phyloP scores from a whole-genome alignment of 345 rosid species.

The Eutrema heterophyllum region DNA sequence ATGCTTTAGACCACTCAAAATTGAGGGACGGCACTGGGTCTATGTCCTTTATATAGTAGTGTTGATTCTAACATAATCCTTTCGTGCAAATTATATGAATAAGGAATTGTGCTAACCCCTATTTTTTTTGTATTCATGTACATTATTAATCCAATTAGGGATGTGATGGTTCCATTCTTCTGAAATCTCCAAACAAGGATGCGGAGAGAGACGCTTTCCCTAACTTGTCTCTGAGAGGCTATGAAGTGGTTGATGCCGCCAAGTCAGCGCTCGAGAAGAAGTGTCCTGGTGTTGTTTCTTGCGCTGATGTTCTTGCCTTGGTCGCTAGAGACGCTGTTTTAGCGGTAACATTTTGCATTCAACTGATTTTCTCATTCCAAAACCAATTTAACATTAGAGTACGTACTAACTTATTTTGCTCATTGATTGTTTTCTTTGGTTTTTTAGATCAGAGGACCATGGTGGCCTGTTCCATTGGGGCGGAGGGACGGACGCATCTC shows the following conservation, averaged over 20 bases:
- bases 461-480: conserved; percentile 55
- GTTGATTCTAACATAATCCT: background rate
- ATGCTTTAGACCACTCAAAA: too few species aligned
- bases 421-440: background rate
- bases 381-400: background rate
- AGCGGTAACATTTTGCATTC: conserved; percentile 18
- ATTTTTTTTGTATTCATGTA: background rate
- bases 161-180: conserved; percentile 51
- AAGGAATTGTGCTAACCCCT: background rate
- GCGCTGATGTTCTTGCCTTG: conserved; percentile 60
- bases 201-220: conserved; percentile 45
- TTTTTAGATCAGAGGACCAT: conserved; percentile 39
- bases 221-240: conserved; percentile 44
- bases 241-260: conserved; percentile 41
- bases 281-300: conserved; percentile 52
- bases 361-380: background rate
- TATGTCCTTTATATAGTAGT: background rate
- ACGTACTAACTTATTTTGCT: background rate
- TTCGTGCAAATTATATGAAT: background rate
- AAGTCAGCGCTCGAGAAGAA: conserved; percentile 36
- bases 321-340: conserved; percentile 57
- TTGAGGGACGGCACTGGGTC: too few species aligned
- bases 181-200: conserved; percentile 35
- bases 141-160: conserved; percentile 32
- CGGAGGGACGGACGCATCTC: conserved; percentile 61